Evolutionary conservation across 768 basidiomycete genomes (phyloP), one percentile per base, ranked within the genome.

Genomic region (Mycena epipterygia): DNA sequence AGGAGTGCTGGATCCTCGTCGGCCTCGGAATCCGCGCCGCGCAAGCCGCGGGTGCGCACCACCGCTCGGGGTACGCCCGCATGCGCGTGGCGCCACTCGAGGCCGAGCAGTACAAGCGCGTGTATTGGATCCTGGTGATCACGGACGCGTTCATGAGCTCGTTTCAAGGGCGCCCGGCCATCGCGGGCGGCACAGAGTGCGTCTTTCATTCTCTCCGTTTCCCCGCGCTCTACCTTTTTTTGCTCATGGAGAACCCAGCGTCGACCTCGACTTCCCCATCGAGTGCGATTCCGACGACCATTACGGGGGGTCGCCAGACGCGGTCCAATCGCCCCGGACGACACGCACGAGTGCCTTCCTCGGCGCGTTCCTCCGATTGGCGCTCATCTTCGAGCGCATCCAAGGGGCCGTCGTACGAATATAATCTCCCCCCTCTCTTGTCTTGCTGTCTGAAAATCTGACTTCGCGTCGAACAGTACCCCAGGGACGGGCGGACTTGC

Each of bases 181-280:
- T 58, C 0, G n/a, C 37, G 23, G n/a, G n/a, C n/a, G n/a, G n/a
- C n/a, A n/a, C n/a, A n/a, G n/a, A n/a, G n/a, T 27, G 41, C 23
- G 17, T 41, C 13, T 21, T 37, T 37, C 3, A 29, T 30, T 27
- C 21, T 29, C 29, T 21, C 25, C 17, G 2, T 17, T 16, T 30
- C 14, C 37, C 4, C 37, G 37, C 9, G 8, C 16, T 39, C 37
- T 16, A 39, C 37, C 16, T 16, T 39, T 39, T 8, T 16, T 39
- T 39, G 37, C 9, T 19, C 32, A 42, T 9, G 39, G 12, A 25
- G 23, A 16, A 37, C 44, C 6, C 55, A 69, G 68, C 23, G 17
- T 68, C n/a, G 59, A 62, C 42, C 37, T 68, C 60, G 58, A 61
- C 17, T 35, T 57, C 13, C 61, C 68, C 23, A 13, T 53, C 11